Evolutionary conservation across 2,329 filamentous ascomycete species (phyloP).

Genomic region (Fusarium coffeatum): DNA sequence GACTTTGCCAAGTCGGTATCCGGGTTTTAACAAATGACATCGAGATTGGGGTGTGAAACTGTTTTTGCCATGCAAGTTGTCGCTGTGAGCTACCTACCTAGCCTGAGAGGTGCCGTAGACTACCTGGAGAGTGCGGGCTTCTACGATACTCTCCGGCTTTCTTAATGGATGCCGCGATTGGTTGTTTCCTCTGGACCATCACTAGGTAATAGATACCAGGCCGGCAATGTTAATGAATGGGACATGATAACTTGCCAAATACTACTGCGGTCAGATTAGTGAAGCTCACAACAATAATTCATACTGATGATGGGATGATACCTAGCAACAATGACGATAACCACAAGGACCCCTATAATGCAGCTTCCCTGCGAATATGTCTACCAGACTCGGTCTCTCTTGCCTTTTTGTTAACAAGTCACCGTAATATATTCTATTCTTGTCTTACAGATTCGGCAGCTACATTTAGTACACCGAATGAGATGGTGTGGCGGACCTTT

Average conservation of each 20-base stretch:
- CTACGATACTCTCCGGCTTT: neutral
- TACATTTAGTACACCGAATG: slow-evolving; percentile 1
- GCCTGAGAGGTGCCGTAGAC: neutral
- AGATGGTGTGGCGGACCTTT: slow-evolving; percentile 19
- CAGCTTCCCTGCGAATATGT: neutral
- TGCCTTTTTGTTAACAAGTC: neutral
- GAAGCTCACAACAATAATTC: neutral
- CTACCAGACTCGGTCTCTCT: neutral
- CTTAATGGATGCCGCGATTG: neutral
- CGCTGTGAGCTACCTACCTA: neutral
- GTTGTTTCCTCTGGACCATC: neutral
- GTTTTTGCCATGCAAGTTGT: neutral
- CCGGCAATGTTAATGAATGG: neutral
- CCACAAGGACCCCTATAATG: neutral
- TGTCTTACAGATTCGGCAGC: slow-evolving; percentile 3
- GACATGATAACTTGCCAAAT: neutral
- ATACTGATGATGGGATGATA: neutral
- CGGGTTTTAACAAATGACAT: neutral
- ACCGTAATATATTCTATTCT: neutral
- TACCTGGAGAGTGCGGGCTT: neutral
- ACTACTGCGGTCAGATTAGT: neutral
- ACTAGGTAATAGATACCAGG: neutral
- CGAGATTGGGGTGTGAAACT: neutral
- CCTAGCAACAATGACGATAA: neutral
- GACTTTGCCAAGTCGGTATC: neutral